A percentile compares a stretch with the other conserved stretches of the same genome.
phyloP scores from a whole-genome alignment of 1,139 yeast species.

The Pichia sp. region DNA sequence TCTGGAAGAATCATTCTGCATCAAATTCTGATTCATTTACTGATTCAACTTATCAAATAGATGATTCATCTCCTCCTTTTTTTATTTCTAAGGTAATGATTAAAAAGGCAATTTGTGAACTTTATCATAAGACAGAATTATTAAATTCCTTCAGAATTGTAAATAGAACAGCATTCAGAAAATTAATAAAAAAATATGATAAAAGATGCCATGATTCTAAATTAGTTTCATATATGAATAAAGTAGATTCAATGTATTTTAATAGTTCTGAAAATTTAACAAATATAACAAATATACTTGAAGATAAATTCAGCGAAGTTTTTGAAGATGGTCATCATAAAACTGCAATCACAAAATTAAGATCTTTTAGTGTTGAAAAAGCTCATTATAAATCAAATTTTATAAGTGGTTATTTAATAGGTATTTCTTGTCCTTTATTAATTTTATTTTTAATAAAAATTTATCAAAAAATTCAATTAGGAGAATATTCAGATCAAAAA shows the following conservation, averaged over 20 bases:
- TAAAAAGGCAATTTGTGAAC: slow-evolving; percentile 72
- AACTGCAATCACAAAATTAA: slow-evolving; percentile 65
- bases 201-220: slow-evolving; percentile 52
- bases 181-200: slow-evolving; percentile 84
- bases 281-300: slow-evolving; percentile 52
- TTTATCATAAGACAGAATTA: slow-evolving; percentile 71
- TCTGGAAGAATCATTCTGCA: slow-evolving; percentile 5
- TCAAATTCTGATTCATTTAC: not conserved
- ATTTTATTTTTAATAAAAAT: slow-evolving; percentile 48
- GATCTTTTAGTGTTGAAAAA: slow-evolving; percentile 40
- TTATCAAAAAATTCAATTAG: slow-evolving; percentile 29
- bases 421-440: slow-evolving; percentile 62
- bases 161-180: slow-evolving; percentile 83
- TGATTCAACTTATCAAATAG: not conserved
- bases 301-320: slow-evolving; percentile 57
- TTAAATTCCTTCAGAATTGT: slow-evolving; percentile 68
- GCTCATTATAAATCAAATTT: slow-evolving; percentile 43
- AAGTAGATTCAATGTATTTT: slow-evolving; percentile 50
- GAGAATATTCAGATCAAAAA: slow-evolving; percentile 44
- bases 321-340: slow-evolving; percentile 72
- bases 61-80: slow-evolving; percentile 37
- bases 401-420: slow-evolving; percentile 58
- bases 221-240: slow-evolving; percentile 51
- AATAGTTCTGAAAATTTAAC: slow-evolving; percentile 64
- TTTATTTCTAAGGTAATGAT: slow-evolving; percentile 66